These are phyloP conservation scores for Auricularia sp. DNA, from an alignment of 768 basidiomycete genomes.

Conservation along the genomic window DNA sequence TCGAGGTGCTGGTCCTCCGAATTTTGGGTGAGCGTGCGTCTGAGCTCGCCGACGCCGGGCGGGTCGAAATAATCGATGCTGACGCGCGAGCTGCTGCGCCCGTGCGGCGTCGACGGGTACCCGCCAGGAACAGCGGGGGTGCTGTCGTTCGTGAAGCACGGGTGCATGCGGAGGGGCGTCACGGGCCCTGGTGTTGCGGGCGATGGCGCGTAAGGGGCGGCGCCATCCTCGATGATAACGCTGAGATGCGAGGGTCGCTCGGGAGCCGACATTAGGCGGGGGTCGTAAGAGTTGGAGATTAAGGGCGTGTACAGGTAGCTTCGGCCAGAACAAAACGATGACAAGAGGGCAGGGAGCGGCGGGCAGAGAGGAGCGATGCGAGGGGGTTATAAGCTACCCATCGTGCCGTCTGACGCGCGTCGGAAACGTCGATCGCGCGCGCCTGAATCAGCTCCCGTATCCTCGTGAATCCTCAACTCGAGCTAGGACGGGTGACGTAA, in stretches of 20 bases:
- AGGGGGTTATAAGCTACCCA: too few species aligned
- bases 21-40: constrained; percentile 1
- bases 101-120: background rate
- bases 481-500: too few species aligned
- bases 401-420: too few species aligned
- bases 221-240: background rate
- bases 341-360: too few species aligned
- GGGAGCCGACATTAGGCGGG: too few species aligned
- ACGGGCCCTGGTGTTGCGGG: background rate
- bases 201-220: background rate
- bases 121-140: background rate
- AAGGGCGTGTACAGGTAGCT: too few species aligned
- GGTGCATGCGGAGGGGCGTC: background rate
- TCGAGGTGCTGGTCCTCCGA: background rate
- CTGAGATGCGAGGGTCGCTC: background rate
- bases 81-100: constrained; percentile 3
- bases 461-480: too few species aligned
- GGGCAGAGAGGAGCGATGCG: too few species aligned
- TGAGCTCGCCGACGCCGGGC: constrained; percentile 2
- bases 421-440: too few species aligned
- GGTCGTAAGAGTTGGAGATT: too few species aligned
- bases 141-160: background rate
- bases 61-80: constrained; percentile 9
- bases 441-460: too few species aligned
- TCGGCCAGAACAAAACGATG: too few species aligned